phyloP scores from a whole-genome alignment of 768 basidiomycete species.

The Tricholoma bakamatsutake region DNA sequence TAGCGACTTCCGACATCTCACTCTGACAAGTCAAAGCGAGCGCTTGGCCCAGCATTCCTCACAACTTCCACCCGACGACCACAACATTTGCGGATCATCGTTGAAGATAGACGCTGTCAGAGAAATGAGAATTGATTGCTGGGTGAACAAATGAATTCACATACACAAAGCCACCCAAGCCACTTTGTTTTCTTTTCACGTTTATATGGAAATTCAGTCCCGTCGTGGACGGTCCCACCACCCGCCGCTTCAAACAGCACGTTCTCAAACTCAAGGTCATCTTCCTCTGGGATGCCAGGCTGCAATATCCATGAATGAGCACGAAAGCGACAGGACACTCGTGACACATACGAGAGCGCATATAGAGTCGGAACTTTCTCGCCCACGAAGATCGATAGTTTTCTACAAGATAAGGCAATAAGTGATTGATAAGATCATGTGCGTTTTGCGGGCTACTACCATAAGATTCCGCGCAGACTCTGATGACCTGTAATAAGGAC shows the following conservation, averaged over 20 bases:
- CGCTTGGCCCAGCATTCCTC: neutral
- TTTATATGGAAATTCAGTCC: neutral
- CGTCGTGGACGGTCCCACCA: neutral
- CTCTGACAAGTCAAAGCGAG: neutral
- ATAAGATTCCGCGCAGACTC: neutral
- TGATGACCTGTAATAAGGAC: neutral
- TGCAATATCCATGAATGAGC: neutral
- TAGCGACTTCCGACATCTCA: neutral
- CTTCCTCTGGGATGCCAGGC: neutral
- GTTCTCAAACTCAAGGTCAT: neutral
- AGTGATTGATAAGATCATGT: neutral
- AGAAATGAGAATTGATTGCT: neutral
- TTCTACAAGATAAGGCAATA: neutral
- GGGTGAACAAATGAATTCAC: neutral
- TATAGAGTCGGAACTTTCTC: neutral
- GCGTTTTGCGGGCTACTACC: neutral
- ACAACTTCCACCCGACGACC: neutral
- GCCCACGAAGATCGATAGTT: neutral
- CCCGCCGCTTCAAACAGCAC: neutral
- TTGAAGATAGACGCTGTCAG: neutral
- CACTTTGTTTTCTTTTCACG: neutral
- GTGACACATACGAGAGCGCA: neutral
- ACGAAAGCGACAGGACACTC: neutral
- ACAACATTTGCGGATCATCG: neutral
- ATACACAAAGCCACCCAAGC: neutral